Percentiles rank a stretch among this genome's conserved stretches.
phyloP scores from a whole-genome alignment of 2,329 filamentous ascomycete species.

The Ascochyta pisi region DNA sequence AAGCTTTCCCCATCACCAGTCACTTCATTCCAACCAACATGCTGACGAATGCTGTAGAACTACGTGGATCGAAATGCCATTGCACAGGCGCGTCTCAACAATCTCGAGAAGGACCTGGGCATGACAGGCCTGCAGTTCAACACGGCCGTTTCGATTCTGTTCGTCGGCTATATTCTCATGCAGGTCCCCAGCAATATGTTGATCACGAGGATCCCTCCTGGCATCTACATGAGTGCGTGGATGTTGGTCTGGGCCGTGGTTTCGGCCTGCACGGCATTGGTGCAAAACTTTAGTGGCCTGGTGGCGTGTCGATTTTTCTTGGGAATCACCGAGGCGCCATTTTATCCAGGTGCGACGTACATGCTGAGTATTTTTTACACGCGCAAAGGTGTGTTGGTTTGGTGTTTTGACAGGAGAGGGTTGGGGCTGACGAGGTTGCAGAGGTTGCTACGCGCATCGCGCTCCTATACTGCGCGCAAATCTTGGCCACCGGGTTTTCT shows the following conservation, averaged over 20 bases:
- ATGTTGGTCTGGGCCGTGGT: constrained; percentile 49
- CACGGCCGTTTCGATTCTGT: constrained; percentile 51
- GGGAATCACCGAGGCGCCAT: constrained; percentile 45
- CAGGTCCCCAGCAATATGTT: constrained; percentile 55
- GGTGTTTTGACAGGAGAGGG: too few relatives aligned
- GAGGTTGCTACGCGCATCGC: constrained; percentile 49
- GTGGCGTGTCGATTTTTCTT: constrained; percentile 42
- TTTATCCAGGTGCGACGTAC: constrained; percentile 67
- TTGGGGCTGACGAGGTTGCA: constrained; percentile 43
- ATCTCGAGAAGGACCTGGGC: constrained; percentile 62
- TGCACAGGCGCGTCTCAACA: constrained; percentile 67
- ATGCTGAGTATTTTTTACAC: constrained; percentile 72
- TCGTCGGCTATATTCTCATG: constrained; percentile 51
- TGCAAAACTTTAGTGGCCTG: constrained; percentile 43
- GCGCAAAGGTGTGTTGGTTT: constrained; percentile 48
- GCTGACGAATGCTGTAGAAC: constrained; percentile 22
- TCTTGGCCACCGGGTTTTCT: constrained; percentile 51
- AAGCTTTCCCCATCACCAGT: constrained; percentile 1
- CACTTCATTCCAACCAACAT: not conserved
- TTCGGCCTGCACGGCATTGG: constrained; percentile 42
- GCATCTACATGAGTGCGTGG: constrained; percentile 43
- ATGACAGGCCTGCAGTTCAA: constrained; percentile 33
- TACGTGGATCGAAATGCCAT: constrained; percentile 68
- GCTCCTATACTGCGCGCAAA: constrained; percentile 50
- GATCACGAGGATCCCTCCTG: constrained; percentile 44